These are phyloP conservation scores for Lagenaria siceraria DNA, from an alignment of 306 rosid genomes.

Conservation along the genomic window DNA sequence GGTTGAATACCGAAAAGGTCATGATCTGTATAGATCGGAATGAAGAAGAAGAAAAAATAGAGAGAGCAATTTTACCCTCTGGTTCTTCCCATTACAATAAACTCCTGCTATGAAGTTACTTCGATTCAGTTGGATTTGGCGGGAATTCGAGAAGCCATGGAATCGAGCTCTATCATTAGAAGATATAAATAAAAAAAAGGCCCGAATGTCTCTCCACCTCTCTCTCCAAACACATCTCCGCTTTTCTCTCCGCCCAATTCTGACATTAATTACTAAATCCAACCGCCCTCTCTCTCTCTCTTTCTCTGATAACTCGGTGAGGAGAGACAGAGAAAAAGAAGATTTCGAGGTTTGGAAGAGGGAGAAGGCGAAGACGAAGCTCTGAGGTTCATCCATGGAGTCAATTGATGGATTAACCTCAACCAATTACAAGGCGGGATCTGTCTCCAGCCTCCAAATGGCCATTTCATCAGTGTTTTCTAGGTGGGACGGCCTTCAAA, in stretches of 20 bases:
- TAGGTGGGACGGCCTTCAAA: slow-evolving; percentile 58
- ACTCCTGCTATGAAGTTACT: neutral
- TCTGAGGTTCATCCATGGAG: slow-evolving; percentile 16
- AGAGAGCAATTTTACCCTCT: neutral
- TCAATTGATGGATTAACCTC: neutral
- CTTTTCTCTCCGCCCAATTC: neutral
- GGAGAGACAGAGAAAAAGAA: neutral
- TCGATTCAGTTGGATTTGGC: neutral
- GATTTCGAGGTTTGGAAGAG: neutral
- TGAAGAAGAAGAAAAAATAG: neutral
- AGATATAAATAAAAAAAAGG: neutral
- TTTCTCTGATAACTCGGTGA: neutral
- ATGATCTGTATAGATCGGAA: slow-evolving; percentile 4
- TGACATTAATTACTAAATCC: neutral
- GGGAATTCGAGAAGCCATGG: neutral
- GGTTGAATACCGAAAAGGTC: neutral
- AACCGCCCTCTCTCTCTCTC: neutral
- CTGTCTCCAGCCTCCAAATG: slow-evolving; percentile 8
- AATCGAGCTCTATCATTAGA: neutral
- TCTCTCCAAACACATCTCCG: neutral
- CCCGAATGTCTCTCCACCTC: neutral
- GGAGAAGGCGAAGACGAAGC: neutral
- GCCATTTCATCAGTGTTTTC: slow-evolving; percentile 42
- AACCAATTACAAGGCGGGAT: neutral
- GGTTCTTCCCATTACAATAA: neutral